Evolutionary conservation across 306 rosid genomes (phyloP), one percentile per base, ranked within the genome.

Genomic region (Gastrolobium villosum): DNA sequence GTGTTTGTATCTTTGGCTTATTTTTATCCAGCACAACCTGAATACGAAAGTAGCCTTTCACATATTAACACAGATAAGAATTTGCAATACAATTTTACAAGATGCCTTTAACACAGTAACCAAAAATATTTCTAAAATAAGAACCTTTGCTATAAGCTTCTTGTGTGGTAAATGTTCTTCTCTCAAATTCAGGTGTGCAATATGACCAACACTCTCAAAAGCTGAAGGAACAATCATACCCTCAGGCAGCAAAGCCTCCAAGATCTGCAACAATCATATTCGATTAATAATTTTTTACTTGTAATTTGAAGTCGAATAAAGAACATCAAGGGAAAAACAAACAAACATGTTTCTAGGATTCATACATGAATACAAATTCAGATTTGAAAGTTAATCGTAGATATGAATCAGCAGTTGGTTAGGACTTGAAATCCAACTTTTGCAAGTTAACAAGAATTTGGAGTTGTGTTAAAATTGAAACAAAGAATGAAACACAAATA

Each of bases 1-100:
- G 96, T 35, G 99, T 92, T 84, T 87, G 86, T 79, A 95, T 86
- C 88, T 88, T 89, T 75, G 99, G 99, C 85, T 81, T 87, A 83
- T 92, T 87, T 85, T 92, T 95, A 84, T 95, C 99, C 80, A 95
- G 87, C 83, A 92, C 84, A 43, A 95, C 97, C 99, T 95, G 94
- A 48, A 86, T 41, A 84, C 34, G 61, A 79, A 55, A 67, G 77
- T 15, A 59, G 49, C 43, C 60, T 62, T 46, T 63, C 68, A 52
- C 54, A 6, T 14, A 60, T 49, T 48, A 81, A 81, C 74, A 73
- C 48, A 73, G 6, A 15, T 26, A 36, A 77, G 45, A 43, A 72
- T 81, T 62, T 70, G 39, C 26, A 76, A 50, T 63, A 53, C 31
- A 40, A 14, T 69, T 54, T 43, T 46, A 69, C 36, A 69, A 48